Base-by-base conservation (phyloP, 129 eudicot genomes). In the Gnaphalium uliginosum region DNA sequence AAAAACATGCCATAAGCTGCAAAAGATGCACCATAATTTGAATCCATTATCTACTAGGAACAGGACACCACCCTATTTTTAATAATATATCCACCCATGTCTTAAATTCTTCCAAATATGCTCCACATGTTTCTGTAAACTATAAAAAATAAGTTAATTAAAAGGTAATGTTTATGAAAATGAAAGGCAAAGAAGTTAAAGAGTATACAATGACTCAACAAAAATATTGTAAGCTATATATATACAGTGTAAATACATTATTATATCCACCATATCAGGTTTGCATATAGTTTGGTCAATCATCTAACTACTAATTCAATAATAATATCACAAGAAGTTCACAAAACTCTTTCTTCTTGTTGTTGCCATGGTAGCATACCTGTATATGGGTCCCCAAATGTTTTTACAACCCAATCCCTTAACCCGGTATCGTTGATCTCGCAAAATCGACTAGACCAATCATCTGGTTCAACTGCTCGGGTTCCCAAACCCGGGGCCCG, bases 401-500 rank as follows among this genome's bases (percentile, higher is more conserved):
- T 83, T 66, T 78, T 50, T 18, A 86, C 8, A 9, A 91, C 86
- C 81, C 81, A 73, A 33, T 88, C 81, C 80, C 86, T 80, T 27
- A 92, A 79, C 7, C 88, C 80, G 0, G 80, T 80, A 66, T 92
- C 97, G 2, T 25, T 73, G 6, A 89, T 81, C 79, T 85, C 93
- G 48, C 97, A 92, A 76, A 89, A 92, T 66, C 89, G 80, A 27
- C 70, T 78, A 4, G 91, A 58, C 97, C 97, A 92, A 62, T 89
- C 91, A 5, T 27, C 54, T 14, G 97, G 97, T 59, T 92, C 88
- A 32, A 85, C 74, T 0, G 96, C 87, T 41, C 61, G 80, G 5
- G 89, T 92, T 14, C 97, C 97, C 67, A 92, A 60, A 69, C 96
- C 96, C 2, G 96, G 97, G 68, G 90, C 86, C 25, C 96, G 87